Evolutionary conservation across 495 filamentous ascomycete genomes (phyloP).

Genomic region (Antarctomyces pellizariae): DNA sequence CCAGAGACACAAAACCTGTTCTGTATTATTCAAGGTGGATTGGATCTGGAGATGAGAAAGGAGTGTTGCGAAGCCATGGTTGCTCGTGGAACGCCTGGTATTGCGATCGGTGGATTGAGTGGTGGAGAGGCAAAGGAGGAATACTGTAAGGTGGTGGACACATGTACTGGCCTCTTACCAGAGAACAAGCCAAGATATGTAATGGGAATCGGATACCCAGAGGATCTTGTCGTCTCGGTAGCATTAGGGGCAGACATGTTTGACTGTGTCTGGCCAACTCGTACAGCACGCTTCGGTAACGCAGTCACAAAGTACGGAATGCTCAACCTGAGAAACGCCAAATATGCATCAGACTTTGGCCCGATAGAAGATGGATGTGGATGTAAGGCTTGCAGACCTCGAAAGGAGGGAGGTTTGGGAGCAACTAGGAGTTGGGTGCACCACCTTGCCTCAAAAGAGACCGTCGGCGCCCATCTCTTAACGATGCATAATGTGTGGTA

Average conservation of each 20-base stretch:
- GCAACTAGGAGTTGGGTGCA: slow-evolving; percentile 78
- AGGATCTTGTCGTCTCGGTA: slow-evolving; percentile 77
- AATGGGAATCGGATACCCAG: slow-evolving; percentile 95
- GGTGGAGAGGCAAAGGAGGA: slow-evolving; percentile 48
- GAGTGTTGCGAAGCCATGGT: slow-evolving; percentile 84
- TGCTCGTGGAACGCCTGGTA: slow-evolving; percentile 72
- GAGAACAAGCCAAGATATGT: slow-evolving; percentile 89
- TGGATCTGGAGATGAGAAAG: slow-evolving; percentile 71
- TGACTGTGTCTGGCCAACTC: slow-evolving; percentile 95
- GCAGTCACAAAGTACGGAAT: slow-evolving; percentile 64
- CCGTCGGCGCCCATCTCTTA: slow-evolving; percentile 79
- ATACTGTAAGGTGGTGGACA: slow-evolving; percentile 43
- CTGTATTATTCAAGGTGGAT: slow-evolving; percentile 91
- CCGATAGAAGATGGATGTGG: slow-evolving; percentile 64
- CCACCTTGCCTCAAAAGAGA: slow-evolving; percentile 84
- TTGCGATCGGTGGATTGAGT: slow-evolving; percentile 85
- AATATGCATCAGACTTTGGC: slow-evolving; percentile 53
- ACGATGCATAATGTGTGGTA: slow-evolving; percentile 93
- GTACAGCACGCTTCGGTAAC: slow-evolving; percentile 89
- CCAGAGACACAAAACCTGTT: slow-evolving; percentile 80
- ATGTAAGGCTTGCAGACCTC: slow-evolving; percentile 52
- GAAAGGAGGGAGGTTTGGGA: slow-evolving; percentile 46
- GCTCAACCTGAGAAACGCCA: slow-evolving; percentile 59
- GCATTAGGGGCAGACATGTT: slow-evolving; percentile 98
- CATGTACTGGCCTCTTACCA: slow-evolving; percentile 66